These are phyloP conservation scores for Ascochyta koolunga DNA, from an alignment of 2,329 filamentous ascomycete genomes.

Conservation along the genomic window DNA sequence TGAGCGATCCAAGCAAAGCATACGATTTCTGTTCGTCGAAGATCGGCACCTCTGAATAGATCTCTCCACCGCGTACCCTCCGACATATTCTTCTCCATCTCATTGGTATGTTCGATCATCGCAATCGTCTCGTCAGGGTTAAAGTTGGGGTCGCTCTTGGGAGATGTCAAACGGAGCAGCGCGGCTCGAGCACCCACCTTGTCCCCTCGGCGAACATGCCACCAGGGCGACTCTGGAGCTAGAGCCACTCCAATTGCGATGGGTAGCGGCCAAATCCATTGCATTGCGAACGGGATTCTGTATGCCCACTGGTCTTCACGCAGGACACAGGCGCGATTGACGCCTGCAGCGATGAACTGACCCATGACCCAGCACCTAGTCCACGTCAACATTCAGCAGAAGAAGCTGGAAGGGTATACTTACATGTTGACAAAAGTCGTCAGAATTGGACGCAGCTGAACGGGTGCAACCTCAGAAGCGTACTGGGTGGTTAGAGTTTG, in stretches of 20 bases:
- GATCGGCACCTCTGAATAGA: conserved; percentile 78
- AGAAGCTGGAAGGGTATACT: background rate
- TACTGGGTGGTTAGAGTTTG: conserved; percentile 55
- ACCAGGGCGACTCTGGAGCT: conserved; percentile 74
- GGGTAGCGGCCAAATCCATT: conserved; percentile 77
- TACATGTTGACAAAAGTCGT: conserved; percentile 71
- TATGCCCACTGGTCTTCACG: conserved; percentile 71
- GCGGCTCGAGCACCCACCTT: conserved; percentile 68
- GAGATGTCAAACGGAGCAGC: conserved; percentile 68
- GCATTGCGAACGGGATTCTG: conserved; percentile 68
- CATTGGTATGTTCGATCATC: conserved; percentile 89
- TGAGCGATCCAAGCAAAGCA: conserved; percentile 56
- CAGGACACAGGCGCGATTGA: conserved; percentile 69
- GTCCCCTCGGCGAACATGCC: conserved; percentile 69
- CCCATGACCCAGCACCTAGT: conserved; percentile 70
- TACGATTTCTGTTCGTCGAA: conserved; percentile 75
- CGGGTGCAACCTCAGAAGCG: conserved; percentile 67
- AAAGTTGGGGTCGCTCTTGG: conserved; percentile 63
- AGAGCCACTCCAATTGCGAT: conserved; percentile 69
- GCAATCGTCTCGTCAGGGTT: conserved; percentile 64
- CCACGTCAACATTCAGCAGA: background rate
- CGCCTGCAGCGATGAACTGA: conserved; percentile 72
- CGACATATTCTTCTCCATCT: conserved; percentile 73
- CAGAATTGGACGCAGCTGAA: conserved; percentile 63
- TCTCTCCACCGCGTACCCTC: conserved; percentile 75